Evolutionary conservation across 208 protist genomes (phyloP), one percentile per base, ranked within the genome.

Genomic region (Leishmania arabica): DNA sequence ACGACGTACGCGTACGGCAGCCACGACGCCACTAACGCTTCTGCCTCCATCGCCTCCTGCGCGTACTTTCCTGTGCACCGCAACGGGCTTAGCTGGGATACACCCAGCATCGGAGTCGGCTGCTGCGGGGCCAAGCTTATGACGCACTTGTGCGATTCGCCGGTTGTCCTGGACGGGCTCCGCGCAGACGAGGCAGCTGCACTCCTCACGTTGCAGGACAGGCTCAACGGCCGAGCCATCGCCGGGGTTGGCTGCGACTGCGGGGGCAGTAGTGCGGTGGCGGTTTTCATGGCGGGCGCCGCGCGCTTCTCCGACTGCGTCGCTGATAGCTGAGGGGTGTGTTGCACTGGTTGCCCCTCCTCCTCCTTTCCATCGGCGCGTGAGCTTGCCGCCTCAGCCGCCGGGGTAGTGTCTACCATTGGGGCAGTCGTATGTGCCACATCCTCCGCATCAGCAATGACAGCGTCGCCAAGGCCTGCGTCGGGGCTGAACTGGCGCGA

Each of bases 1-100:
- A 94, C 78, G 66, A 94, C 64, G 81, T 92, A 94, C 40, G 83
- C 84, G 78, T 87, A 86, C 15, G 91, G 91, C 42, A 94, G 68
- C 84, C 87, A 94, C 42, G 83, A n/a, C 70, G 86, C 85, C 68
- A 75, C 45, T 34, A 85, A 69, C 54, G 80, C 66, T 47, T 88
- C 82, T 21, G 72, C 75, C 69, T 82, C 73, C 77, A 84, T 82
- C 42, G 69, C 77, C 47, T 83, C 78, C 27, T 66, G 66, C 5
- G 80, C 79, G 76, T 84, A 87, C 65, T 78, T 77, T 54, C 78
- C 65, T 37, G 64, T 74, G 76, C 75, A 82, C 49, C 56, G 79
- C 77, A 74, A 3, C 60, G 78, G 45, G 31, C 34, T 21, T 13
- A 34, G 37, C 19, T 7, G 13, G 49, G 71, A 7, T 15, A 74